Evolutionary conservation across 768 basidiomycete species (phyloP), one percentile per base, ranked within the genome.

Genomic region (Boletus patriciae): DNA sequence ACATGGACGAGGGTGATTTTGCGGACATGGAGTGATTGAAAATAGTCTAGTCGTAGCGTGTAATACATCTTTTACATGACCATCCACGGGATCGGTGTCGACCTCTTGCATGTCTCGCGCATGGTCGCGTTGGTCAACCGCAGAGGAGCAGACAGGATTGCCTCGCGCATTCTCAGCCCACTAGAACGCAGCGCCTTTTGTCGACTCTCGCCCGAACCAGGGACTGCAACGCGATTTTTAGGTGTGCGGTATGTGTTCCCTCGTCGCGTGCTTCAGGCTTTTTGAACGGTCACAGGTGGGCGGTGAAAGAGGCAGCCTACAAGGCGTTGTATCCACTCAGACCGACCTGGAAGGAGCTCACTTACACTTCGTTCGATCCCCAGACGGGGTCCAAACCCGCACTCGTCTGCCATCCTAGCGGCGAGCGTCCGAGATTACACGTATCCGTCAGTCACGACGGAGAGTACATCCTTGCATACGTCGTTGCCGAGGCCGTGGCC

Each of bases 1-100:
- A 98, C 72, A 77, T 98, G 72, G 96, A 98, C 68, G 92, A 91
- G 58, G 93, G 94, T 8, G 93, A 95, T 71, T 95, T 95, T 72
- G 80, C 82, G 57, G 88, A 87, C 58, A 74, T 86, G 77, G 86
- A 87, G 66, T 90, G 67, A 68, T 45, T 50, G 42, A 19, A 12
- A 18, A 21, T 43, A 31, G n/a, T 50, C 8, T 33, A 25, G 33
- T 52, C 6, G 50, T 54, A 6, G 6, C 19, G 27, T 53, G 38
- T 47, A 51, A 45, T 10, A n/a, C 29, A 12, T 1, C 18, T 49
- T 50, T 21, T 6, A 19, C 50, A 87, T 87, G 87, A 65, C 76
- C 61, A 80, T 92, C 61, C 73, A 90, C 54, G 91, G 91, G 31
- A 77, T 91, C 54, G 91, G 91, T 18, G 83, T 87, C 60, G 92